A percentile compares a stretch with the other conserved stretches of the same genome.
Evolutionary conservation across 768 basidiomycete species (phyloP).

Genomic region (Baorangia bicolor): DNA sequence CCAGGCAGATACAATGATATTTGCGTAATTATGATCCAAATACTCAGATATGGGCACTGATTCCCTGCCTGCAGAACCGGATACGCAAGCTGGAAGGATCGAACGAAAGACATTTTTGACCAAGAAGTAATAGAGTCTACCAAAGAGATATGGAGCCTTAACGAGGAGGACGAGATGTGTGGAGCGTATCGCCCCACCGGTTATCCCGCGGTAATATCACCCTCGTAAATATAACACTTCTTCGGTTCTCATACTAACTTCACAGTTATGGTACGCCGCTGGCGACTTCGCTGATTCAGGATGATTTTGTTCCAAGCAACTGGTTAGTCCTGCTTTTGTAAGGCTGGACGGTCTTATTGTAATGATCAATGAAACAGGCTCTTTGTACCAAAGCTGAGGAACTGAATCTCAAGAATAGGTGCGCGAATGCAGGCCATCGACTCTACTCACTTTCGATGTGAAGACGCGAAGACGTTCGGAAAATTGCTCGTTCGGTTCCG

Average conservation of each 20-base stretch:
- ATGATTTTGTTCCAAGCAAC: constrained; percentile 1
- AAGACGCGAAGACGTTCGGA: neutral
- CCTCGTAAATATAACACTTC: neutral
- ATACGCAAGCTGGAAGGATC: constrained; percentile 5
- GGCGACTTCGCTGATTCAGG: constrained; percentile 3
- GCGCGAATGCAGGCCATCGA: too few species aligned
- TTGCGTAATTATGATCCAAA: neutral
- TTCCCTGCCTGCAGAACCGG: neutral
- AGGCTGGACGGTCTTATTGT: neutral
- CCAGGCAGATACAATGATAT: constrained; percentile 2
- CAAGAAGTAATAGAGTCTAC: neutral
- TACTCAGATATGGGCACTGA: neutral
- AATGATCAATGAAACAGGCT: neutral
- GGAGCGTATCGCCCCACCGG: constrained; percentile 5
- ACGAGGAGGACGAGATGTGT: constrained; percentile 2
- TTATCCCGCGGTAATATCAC: neutral
- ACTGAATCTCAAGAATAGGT: neutral
- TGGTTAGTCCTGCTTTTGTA: neutral
- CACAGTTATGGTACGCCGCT: constrained; percentile 2
- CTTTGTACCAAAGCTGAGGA: constrained; percentile 6
- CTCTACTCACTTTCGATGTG: neutral
- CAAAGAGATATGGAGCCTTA: constrained; percentile 4
- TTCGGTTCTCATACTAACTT: neutral
- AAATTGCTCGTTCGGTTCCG: neutral
- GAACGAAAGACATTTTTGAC: constrained; percentile 1